Percentiles rank a stretch among this genome's conserved stretches.
Conservation (phyloP, 2,329 filamentous ascomycete species). For the Hymenoscyphus occultus region DNA sequence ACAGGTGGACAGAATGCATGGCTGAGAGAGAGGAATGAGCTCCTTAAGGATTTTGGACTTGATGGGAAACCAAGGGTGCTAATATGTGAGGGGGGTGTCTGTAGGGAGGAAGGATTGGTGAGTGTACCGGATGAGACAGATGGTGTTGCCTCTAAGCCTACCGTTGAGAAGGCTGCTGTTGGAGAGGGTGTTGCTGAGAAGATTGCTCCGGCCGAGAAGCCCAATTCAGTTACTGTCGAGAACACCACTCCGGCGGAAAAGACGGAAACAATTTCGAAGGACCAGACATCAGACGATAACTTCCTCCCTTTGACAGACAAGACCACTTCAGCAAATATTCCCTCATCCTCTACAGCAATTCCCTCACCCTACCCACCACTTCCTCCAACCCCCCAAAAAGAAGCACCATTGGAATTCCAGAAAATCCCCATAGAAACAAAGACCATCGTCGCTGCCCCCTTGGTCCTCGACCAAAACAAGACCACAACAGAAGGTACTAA, state of each 20-base stretch:
- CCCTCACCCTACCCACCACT: neutral
- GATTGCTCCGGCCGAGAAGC: neutral
- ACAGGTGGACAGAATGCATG: conserved; percentile 42
- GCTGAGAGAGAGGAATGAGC: conserved; percentile 48
- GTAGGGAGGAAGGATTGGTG: conserved; percentile 39
- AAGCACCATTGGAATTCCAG: neutral
- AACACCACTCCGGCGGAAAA: neutral
- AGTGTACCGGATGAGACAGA: neutral
- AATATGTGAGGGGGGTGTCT: conserved; percentile 46
- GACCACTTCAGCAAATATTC: neutral
- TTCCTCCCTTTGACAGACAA: neutral
- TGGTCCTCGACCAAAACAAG: neutral
- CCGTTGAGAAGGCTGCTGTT: neutral
- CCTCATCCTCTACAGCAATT: neutral
- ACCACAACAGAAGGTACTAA: neutral
- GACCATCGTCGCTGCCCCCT: neutral
- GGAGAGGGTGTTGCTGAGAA: neutral
- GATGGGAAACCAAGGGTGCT: conserved; percentile 42
- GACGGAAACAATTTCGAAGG: neutral
- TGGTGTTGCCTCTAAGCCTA: neutral
- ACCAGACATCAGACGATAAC: neutral
- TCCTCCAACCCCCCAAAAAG: neutral
- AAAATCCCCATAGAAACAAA: neutral
- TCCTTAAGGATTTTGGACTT: conserved; percentile 38
- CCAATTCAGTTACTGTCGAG: neutral